Conservation (phyloP, 768 basidiomycete genomes). For the Thelephora ganbajun region DNA sequence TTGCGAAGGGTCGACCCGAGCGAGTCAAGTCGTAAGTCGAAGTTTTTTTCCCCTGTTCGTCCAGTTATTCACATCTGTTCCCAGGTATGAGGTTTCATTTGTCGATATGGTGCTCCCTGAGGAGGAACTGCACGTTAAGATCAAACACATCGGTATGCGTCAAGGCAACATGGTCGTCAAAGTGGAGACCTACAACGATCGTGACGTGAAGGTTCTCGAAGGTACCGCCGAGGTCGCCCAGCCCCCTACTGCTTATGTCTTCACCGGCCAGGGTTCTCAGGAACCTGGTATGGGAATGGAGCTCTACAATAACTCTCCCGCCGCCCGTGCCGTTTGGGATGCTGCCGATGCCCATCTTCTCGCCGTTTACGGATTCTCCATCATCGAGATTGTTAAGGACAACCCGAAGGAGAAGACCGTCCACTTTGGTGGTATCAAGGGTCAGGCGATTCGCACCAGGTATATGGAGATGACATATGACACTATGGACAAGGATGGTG, state of each 20-base stretch:
- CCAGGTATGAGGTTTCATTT: slow-evolving; percentile 85
- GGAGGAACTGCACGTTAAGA: slow-evolving; percentile 73
- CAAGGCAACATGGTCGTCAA: slow-evolving; percentile 88
- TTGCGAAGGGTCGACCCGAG: slow-evolving; percentile 84
- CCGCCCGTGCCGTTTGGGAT: slow-evolving; percentile 96
- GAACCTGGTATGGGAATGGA: slow-evolving; percentile 99
- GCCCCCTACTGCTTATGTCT: slow-evolving; percentile 86
- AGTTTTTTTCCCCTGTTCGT: slow-evolving; percentile 2
- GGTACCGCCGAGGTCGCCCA: slow-evolving; percentile 92
- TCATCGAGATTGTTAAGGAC: slow-evolving; percentile 96
- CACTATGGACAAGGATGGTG: slow-evolving; percentile 90
- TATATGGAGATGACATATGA: slow-evolving; percentile 99
- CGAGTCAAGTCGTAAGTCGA: slow-evolving; percentile 71
- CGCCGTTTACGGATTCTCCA: slow-evolving; percentile 95
- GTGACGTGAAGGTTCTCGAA: slow-evolving; percentile 83
- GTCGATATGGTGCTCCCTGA: slow-evolving; percentile 95
- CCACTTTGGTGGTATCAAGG: slow-evolving; percentile 98
- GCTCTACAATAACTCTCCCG: slow-evolving; percentile 82
- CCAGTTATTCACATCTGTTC: slow-evolving; percentile 6
- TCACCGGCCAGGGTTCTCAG: slow-evolving; percentile 97
- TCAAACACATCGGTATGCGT: slow-evolving; percentile 85
- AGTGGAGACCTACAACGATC: slow-evolving; percentile 72
- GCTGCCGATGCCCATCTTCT: slow-evolving; percentile 87
- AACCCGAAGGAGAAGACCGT: slow-evolving; percentile 97
- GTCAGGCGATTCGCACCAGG: slow-evolving; percentile 94